Evolutionary conservation across 768 basidiomycete species (phyloP), one percentile per base, ranked within the genome.

Genomic region (Tephrocybe sp.): DNA sequence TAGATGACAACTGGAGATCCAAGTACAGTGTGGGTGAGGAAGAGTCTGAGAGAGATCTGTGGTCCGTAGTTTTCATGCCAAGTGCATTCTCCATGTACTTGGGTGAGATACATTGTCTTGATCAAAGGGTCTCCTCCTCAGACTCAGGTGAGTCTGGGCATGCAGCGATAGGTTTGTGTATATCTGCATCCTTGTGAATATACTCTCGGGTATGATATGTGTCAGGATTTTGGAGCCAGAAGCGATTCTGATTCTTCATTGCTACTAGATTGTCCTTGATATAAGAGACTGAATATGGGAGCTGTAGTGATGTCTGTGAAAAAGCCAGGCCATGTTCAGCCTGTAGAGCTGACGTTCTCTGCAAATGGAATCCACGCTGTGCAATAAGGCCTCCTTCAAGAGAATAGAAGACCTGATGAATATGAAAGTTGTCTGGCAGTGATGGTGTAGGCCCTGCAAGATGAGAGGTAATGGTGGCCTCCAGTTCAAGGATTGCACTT

Each of bases 81-180:
- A n/a, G n/a, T n/a, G n/a, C n/a, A n/a, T n/a, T n/a, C n/a, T n/a
- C n/a, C n/a, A n/a, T n/a, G n/a, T n/a, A n/a, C n/a, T n/a, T n/a
- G n/a, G n/a, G n/a, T n/a, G n/a, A n/a, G n/a, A n/a, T n/a, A n/a
- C n/a, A n/a, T n/a, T n/a, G n/a, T n/a, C n/a, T n/a, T n/a, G n/a
- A n/a, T n/a, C n/a, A n/a, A n/a, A n/a, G n/a, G n/a, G 33, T 38
- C 34, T 47, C 45, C 14, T 47, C 45, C 16, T 47, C 45, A 9
- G 45, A 47, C 20, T 47, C 45, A 2, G 45, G 31, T 12, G 20
- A 6, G 19, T 47, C 34, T 19, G 45, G 39, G n/a, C n/a, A n/a
- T 16, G 16, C 2, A 22, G 26, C 11, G 51, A 22, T 19, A 2
- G n/a, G 33, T 16, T 26, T 17, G 16, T 2, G 16, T 17, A 20